These are phyloP conservation scores for Amborella trichopoda DNA, from an alignment of 164 flowering plant species.

Conservation along the genomic window DNA sequence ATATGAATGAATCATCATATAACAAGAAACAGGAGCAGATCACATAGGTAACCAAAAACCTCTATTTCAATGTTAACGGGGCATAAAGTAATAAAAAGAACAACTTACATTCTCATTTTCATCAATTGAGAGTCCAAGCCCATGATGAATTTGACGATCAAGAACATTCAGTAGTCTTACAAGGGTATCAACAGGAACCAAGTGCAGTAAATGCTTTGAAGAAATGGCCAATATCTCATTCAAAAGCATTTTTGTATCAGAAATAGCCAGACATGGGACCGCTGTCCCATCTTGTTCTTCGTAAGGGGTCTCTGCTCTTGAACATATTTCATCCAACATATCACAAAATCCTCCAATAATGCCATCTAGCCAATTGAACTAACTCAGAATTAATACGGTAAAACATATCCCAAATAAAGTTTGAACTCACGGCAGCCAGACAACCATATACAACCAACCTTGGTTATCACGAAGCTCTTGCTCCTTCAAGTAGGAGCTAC, in stretches of 20 bases:
- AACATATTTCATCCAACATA: constrained; percentile 62
- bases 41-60: too few species aligned
- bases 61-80: too few species aligned
- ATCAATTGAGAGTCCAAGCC: constrained; percentile 71
- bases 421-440: background rate
- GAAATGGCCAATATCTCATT: constrained; percentile 67
- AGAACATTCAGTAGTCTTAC: constrained; percentile 52
- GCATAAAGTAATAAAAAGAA: background rate
- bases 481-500: constrained; percentile 11
- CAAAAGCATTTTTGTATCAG: constrained; percentile 52
- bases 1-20: too few species aligned
- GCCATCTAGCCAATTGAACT: too few species aligned
- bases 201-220: constrained; percentile 54
- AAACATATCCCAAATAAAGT: background rate
- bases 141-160: constrained; percentile 83
- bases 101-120: constrained; percentile 72
- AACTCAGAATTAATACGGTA: background rate
- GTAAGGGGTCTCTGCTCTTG: constrained; percentile 48
- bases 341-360: constrained; percentile 45
- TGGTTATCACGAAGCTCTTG: constrained; percentile 45
- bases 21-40: too few species aligned
- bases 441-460: constrained; percentile 31
- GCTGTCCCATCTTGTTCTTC: constrained; percentile 77
- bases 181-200: constrained; percentile 73
- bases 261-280: constrained; percentile 41